A percentile compares a stretch with the other conserved stretches of the same genome.
These are phyloP conservation scores for Pichia kudriavzevii DNA, from an alignment of 1,139 yeast species.

Conservation along the genomic window DNA sequence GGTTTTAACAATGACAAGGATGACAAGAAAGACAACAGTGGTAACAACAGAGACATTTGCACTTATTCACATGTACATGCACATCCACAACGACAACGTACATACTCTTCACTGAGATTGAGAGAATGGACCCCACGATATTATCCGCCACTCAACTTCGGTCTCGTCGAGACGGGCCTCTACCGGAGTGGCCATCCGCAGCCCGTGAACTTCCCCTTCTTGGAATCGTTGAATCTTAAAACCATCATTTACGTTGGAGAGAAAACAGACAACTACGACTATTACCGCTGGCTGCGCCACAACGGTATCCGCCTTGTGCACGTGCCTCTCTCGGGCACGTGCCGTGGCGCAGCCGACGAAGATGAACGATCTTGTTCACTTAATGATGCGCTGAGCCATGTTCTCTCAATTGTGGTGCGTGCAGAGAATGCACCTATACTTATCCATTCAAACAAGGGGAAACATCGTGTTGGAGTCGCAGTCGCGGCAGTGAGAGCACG, in stretches of 20 bases:
- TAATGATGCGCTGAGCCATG: conserved; percentile 49
- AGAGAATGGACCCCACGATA: conserved; percentile 28
- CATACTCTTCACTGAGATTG: conserved; percentile 26
- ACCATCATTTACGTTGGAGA: conserved; percentile 87
- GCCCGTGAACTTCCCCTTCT: conserved; percentile 71
- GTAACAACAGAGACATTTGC: too few species aligned
- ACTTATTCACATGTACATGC: too few species aligned
- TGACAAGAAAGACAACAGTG: too few species aligned
- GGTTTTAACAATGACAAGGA: too few species aligned
- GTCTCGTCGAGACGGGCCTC: conserved; percentile 78
- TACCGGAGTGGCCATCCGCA: conserved; percentile 94
- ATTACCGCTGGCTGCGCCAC: conserved; percentile 52
- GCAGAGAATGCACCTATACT: conserved; percentile 75
- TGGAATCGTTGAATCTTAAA: conserved; percentile 59
- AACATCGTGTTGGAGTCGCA: conserved; percentile 86
- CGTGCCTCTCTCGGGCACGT: conserved; percentile 16
- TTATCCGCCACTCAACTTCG: conserved; percentile 88
- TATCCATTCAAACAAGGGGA: conserved; percentile 90
- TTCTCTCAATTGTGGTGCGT: conserved; percentile 59
- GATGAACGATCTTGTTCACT: too few species aligned
- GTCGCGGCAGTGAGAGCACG: conserved; percentile 82
- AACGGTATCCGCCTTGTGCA: conserved; percentile 47
- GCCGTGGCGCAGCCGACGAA: conserved; percentile 39
- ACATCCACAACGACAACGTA: too few species aligned
- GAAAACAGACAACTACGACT: conserved; percentile 49